phyloP scores from a whole-genome alignment of 345 rosid species.

The Carallia pectinifolia region DNA sequence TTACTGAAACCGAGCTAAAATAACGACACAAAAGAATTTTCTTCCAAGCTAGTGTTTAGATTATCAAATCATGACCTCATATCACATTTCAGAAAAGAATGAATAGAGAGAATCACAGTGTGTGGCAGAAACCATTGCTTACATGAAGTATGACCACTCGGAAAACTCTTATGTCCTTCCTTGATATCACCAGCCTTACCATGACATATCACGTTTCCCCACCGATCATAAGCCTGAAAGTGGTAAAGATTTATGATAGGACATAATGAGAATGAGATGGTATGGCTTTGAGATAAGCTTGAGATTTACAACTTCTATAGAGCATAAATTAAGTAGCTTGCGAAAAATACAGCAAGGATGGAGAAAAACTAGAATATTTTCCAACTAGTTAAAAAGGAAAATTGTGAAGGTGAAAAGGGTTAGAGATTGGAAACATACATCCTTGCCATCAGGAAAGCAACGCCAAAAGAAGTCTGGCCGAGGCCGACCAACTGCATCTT shows the following conservation, averaged over 20 bases:
- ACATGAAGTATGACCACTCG: conserved; percentile 88
- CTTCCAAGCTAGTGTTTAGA: no score
- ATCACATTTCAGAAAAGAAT: no score
- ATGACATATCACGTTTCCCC: conserved; percentile 73
- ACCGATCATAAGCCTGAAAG: conserved; percentile 39
- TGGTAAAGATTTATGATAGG: neutral
- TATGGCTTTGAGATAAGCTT: no score
- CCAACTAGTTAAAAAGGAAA: no score
- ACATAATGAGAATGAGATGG: neutral
- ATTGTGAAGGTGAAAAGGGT: neutral
- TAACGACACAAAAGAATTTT: no score
- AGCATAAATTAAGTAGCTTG: no score
- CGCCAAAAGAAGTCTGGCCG: conserved; percentile 98
- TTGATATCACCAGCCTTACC: conserved; percentile 51
- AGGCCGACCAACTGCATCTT: conserved; percentile 74
- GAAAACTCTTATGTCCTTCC: conserved; percentile 90
- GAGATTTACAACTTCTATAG: no score
- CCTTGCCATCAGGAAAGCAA: conserved; percentile 90
- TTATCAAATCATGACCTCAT: no score
- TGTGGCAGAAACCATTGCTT: conserved; percentile 16
- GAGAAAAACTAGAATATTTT: no score
- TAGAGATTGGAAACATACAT: conserved; percentile 24
- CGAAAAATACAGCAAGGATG: no score
- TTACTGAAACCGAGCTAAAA: no score
- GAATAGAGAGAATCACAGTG: neutral